Percentiles rank a stretch among this genome's conserved stretches.
Conservation (phyloP, 306 rosid species). For the Dryas octopetala region DNA sequence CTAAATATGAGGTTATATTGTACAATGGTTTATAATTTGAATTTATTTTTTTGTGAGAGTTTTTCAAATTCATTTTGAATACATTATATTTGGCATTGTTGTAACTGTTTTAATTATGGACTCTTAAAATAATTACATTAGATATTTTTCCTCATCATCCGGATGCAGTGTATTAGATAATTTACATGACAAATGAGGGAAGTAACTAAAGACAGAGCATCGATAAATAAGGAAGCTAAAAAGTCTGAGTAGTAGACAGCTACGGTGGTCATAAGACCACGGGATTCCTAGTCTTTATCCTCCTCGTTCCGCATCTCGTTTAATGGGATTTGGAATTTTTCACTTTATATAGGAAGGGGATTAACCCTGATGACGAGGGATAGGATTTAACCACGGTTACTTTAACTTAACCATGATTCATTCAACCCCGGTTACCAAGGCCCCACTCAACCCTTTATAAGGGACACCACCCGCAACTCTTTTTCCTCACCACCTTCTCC, state of each 20-base stretch:
- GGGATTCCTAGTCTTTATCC: constrained; percentile 14
- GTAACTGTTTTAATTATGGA: no score
- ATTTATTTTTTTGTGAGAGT: no score
- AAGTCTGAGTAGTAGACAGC: background rate
- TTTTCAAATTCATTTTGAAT: no score
- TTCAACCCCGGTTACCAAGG: constrained; percentile 26
- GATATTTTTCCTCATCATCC: no score
- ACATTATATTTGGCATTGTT: no score
- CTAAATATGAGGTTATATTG: no score
- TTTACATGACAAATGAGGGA: no score
- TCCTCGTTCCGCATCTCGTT: constrained; percentile 9
- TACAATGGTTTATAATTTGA: no score
- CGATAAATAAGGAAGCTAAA: no score
- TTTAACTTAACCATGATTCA: constrained; percentile 3
- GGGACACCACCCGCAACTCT: background rate
- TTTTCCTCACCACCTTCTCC: constrained; percentile 29
- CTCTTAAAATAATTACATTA: no score
- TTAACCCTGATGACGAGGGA: constrained; percentile 20
- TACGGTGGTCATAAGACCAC: constrained; percentile 17
- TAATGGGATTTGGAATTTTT: constrained; percentile 33
- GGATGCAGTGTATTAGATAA: no score
- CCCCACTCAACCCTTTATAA: constrained; percentile 46
- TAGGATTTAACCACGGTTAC: constrained; percentile 47
- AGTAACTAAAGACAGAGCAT: no score
- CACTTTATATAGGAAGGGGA: background rate